Conservation (phyloP, 2,329 filamentous ascomycete species). For the Neonectria magnoliae region DNA sequence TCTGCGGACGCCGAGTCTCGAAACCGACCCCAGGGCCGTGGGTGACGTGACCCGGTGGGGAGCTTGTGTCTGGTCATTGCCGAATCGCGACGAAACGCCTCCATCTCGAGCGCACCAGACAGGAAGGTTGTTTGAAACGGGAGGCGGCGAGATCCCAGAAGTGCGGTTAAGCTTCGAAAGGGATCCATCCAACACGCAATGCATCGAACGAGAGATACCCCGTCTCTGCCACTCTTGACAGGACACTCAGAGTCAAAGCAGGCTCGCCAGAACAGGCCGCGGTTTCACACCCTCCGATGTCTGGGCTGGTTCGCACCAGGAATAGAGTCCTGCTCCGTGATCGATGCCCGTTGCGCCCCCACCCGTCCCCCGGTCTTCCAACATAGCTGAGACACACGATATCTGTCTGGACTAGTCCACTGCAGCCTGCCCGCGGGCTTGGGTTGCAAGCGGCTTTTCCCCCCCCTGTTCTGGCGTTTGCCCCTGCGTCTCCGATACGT, state of each 20-base stretch:
- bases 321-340: constrained; percentile 15
- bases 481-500: constrained; percentile 34
- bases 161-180: background rate
- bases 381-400: constrained; percentile 25
- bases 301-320: background rate
- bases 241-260: too few relatives aligned
- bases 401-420: background rate
- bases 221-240: background rate
- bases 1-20: background rate
- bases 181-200: background rate
- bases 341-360: background rate
- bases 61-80: background rate
- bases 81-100: background rate
- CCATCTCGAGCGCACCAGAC: background rate
- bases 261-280: constrained; percentile 4
- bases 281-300: constrained; percentile 29
- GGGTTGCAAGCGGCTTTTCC: background rate
- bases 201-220: background rate
- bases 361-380: background rate
- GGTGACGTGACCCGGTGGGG: background rate
- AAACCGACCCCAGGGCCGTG: background rate
- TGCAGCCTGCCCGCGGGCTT: constrained; percentile 13
- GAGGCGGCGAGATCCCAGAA: background rate
- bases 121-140: background rate
- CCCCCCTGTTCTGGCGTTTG: constrained; percentile 23